Conservation (phyloP, 108 stramenopile species). For the Mediolabrus comicus region DNA sequence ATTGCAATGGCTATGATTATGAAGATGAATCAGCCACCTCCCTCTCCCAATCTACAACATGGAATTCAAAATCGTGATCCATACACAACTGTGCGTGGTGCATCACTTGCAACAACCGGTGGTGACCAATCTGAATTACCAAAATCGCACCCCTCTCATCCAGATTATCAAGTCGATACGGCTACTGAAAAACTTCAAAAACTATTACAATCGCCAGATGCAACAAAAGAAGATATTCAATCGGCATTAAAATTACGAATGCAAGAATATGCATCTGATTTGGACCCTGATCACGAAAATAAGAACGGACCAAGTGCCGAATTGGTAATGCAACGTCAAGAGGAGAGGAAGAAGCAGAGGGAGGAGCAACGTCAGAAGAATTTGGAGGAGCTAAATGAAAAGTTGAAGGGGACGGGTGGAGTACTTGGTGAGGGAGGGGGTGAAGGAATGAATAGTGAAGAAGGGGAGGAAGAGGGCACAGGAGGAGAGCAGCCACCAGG, state of each 20-base stretch:
- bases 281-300: not conserved
- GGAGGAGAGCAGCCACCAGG: not conserved
- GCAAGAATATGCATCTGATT: not conserved
- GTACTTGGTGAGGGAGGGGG: not conserved
- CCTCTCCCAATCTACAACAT: not conserved
- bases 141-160: not conserved
- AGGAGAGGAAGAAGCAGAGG: not conserved
- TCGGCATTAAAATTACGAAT: not conserved
- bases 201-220: not conserved
- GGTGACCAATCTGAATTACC: slow-evolving; percentile 4
- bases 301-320: not conserved
- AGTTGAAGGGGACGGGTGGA: not conserved
- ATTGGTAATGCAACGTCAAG: not conserved
- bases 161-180: not conserved
- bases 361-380: not conserved
- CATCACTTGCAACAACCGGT: not conserved
- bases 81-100: not conserved
- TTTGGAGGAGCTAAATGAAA: not conserved
- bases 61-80: slow-evolving; percentile 7
- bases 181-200: not conserved
- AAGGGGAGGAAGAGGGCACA: not conserved
- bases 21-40: slow-evolving; percentile 2
- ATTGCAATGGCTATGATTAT: slow-evolving; percentile 22
- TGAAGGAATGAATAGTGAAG: not conserved
- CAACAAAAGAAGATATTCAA: not conserved